Conservation (phyloP, 2,329 filamentous ascomycete genomes). For the Microcera coccophila region DNA sequence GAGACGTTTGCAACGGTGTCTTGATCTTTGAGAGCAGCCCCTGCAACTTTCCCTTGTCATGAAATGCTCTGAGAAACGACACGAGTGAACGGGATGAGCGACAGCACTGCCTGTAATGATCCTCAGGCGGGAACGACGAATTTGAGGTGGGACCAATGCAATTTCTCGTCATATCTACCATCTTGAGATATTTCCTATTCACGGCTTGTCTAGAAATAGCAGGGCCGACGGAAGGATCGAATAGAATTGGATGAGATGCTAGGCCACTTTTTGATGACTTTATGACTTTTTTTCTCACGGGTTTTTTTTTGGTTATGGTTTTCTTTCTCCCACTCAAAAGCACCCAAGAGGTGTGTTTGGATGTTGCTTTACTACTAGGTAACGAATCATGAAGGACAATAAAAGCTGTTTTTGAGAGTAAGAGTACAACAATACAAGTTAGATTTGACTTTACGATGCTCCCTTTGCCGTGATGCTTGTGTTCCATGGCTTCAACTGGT, state of each 20-base stretch:
- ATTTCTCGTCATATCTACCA: constrained; percentile 21
- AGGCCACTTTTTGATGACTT: constrained; percentile 32
- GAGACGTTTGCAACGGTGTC: constrained; percentile 42
- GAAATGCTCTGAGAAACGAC: constrained; percentile 28
- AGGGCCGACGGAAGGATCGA: no score
- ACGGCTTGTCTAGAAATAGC: no score
- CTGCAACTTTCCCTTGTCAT: constrained; percentile 23
- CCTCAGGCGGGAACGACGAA: constrained; percentile 33
- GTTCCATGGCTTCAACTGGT: neutral
- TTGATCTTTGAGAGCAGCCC: constrained; percentile 27
- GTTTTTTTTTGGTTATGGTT: constrained; percentile 11
- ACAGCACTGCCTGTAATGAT: constrained; percentile 37
- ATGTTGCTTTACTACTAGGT: constrained; percentile 35
- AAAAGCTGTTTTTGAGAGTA: constrained; percentile 33
- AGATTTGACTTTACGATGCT: neutral
- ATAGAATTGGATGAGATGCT: no score
- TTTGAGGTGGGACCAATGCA: constrained; percentile 23
- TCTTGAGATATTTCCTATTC: no score
- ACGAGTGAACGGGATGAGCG: constrained; percentile 29
- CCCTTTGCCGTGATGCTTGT: neutral
- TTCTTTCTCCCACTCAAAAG: constrained; percentile 24
- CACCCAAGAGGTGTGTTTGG: constrained; percentile 32
- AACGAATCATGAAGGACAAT: constrained; percentile 41
- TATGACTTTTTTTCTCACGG: constrained; percentile 35
- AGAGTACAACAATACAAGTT: constrained; percentile 22